Conservation (phyloP, 202 grass and related monocot genomes). For the Panicum virgatum region DNA sequence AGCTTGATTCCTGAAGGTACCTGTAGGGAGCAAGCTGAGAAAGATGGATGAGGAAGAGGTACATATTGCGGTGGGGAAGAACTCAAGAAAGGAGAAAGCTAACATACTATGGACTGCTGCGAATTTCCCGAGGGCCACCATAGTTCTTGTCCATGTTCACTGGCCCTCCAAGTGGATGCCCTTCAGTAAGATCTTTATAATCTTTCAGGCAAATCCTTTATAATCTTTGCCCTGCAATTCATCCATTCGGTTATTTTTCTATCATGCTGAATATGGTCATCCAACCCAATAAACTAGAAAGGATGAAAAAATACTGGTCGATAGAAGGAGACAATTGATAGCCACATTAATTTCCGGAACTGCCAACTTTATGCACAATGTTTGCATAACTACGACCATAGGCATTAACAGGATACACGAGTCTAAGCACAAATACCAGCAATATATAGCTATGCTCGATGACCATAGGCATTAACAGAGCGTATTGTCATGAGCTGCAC, state of each 20-base stretch:
- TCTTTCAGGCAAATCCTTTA: slow-evolving; percentile 6
- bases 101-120: slow-evolving; percentile 52
- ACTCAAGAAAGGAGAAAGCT: slow-evolving; percentile 50
- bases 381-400: not conserved
- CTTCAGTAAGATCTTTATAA: slow-evolving; percentile 55
- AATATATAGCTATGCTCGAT: not conserved
- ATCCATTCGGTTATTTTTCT: not conserved
- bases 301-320: not conserved
- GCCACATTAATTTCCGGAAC: not conserved
- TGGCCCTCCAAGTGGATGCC: slow-evolving; percentile 71
- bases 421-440: not conserved
- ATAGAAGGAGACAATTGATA: not conserved
- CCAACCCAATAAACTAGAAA: not conserved
- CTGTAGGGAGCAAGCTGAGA: slow-evolving; percentile 20
- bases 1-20: slow-evolving; percentile 17
- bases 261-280: not conserved
- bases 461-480: too few relatives aligned
- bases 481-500: not conserved
- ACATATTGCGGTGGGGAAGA: slow-evolving; percentile 54
- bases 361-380: not conserved
- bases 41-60: slow-evolving; percentile 49
- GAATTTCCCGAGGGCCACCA: slow-evolving; percentile 49
- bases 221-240: not conserved
- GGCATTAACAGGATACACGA: not conserved
- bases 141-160: slow-evolving; percentile 61